These are phyloP conservation scores for Setomelanomma holmii DNA, from an alignment of 2,329 filamentous ascomycete species.

Conservation along the genomic window DNA sequence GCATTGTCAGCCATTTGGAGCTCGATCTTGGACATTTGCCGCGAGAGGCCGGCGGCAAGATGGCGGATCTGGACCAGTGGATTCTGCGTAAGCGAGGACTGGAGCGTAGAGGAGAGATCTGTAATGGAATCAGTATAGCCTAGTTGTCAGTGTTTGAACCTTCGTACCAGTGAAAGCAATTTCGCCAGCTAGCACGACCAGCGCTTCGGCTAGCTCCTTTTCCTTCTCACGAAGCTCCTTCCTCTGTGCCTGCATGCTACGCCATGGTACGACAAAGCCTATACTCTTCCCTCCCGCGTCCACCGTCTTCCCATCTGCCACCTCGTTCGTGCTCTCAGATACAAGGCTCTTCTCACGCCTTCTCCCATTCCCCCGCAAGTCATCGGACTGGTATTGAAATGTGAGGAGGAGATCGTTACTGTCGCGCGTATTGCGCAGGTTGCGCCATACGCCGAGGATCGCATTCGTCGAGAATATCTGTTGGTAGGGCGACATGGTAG, in stretches of 20 bases:
- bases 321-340: conserved; percentile 26
- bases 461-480: conserved; percentile 43
- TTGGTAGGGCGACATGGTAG: conserved; percentile 40
- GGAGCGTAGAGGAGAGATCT: conserved; percentile 40
- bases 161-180: conserved; percentile 41
- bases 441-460: conserved; percentile 45
- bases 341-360: conserved; percentile 22
- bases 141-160: not conserved
- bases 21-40: conserved; percentile 44
- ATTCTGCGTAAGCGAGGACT: conserved; percentile 40
- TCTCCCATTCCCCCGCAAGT: conserved; percentile 23
- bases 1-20: conserved; percentile 46
- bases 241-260: conserved; percentile 45
- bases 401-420: conserved; percentile 43
- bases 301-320: conserved; percentile 25
- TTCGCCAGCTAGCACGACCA: conserved; percentile 43
- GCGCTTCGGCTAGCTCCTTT: conserved; percentile 43
- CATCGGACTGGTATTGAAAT: conserved; percentile 42
- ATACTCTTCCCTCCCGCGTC: conserved; percentile 38
- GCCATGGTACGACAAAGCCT: conserved; percentile 46
- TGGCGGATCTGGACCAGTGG: conserved; percentile 45
- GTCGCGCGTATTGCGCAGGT: conserved; percentile 39
- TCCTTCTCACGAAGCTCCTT: conserved; percentile 41
- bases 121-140: conserved; percentile 2
- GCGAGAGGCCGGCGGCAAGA: conserved; percentile 41